Evolutionary conservation across 371 early-diverging fungal species (phyloP), one percentile per base, ranked within the genome.

Genomic region (Mucor velutinosus): DNA sequence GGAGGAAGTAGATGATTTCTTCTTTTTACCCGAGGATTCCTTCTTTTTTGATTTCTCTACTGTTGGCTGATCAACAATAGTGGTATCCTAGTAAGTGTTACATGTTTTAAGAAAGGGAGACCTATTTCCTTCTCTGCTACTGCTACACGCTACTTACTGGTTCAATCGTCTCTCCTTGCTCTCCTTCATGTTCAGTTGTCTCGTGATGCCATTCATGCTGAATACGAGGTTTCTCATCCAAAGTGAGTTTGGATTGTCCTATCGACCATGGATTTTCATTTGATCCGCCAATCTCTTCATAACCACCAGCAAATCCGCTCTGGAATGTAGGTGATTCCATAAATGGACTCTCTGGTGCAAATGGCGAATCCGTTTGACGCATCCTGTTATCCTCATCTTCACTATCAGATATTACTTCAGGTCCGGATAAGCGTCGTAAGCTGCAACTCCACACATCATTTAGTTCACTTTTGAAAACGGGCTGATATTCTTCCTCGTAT

Each of bases 261-360:
- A 37, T 57, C 7, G 73, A 70, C 73, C 78, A 78, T 10, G 75
- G 75, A 56, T 75, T 75, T 3, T 65, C 65, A 39, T 27, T 65
- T 14, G 66, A 62, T 6, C 60, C 71, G 10, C 70, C 69, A 61
- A 77, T 77, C 37, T 77, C 78, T 37, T 77, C 78, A 68, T 77
- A 77, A 21, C 51, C 69, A 4, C 56, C 58, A 23, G 12, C 17
- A 37, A 21, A 47, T 39, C 35, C 61, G n/a, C 39, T 37, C 43
- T 55, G 37, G 64, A 66, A 64, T 14, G 67, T 15, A 41, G 59
- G 55, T 23, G 56, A 43, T 41, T 66, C 65, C 33, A 53, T 19
- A 30, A 41, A 67, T 23, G 37, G 62, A 25, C 57, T 58, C 14
- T 45, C 57, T 11, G 25, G 25, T 27, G 55, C 57, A n/a, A 53